A percentile compares a stretch with the other conserved stretches of the same genome.
Conservation (phyloP, 2,329 filamentous ascomycete species). For the Monilinia fructigena region DNA sequence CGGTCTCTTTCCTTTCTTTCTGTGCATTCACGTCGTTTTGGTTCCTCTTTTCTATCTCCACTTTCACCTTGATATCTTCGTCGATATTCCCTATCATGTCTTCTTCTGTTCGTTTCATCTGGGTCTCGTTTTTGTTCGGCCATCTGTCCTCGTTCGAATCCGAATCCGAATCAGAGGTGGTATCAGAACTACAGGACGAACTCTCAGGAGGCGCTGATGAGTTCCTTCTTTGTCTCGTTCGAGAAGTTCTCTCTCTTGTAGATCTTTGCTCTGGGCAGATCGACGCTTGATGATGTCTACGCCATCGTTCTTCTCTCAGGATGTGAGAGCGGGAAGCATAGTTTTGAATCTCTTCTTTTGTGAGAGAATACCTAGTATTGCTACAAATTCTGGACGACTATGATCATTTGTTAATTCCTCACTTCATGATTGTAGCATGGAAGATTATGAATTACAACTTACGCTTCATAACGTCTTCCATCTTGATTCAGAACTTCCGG, state of each 20-base stretch:
- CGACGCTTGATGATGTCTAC: constrained; percentile 17
- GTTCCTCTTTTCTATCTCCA: background rate
- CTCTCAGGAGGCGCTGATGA: background rate
- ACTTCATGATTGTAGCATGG: background rate
- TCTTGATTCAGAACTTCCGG: constrained; percentile 56
- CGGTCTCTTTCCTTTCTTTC: constrained; percentile 10
- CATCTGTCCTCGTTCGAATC: background rate
- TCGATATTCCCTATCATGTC: background rate
- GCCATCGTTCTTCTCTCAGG: constrained; percentile 40
- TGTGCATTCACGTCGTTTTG: background rate
- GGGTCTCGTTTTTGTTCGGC: background rate
- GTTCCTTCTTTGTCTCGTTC: constrained; percentile 1
- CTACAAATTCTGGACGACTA: constrained; percentile 56
- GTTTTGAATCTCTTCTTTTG: constrained; percentile 51
- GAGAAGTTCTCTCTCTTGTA: background rate
- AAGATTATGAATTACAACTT: constrained; percentile 21
- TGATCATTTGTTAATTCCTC: constrained; percentile 13
- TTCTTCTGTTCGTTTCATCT: background rate
- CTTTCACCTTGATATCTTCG: background rate
- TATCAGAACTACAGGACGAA: background rate
- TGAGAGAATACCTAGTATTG: constrained; percentile 57
- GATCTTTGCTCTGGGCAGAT: background rate
- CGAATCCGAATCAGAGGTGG: background rate
- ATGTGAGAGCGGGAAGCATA: constrained; percentile 47
- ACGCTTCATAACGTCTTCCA: constrained; percentile 58